Evolutionary conservation across 805 yeast genomes (phyloP), one percentile per base, ranked within the genome.

Genomic region (Blastobotrys robertii): DNA sequence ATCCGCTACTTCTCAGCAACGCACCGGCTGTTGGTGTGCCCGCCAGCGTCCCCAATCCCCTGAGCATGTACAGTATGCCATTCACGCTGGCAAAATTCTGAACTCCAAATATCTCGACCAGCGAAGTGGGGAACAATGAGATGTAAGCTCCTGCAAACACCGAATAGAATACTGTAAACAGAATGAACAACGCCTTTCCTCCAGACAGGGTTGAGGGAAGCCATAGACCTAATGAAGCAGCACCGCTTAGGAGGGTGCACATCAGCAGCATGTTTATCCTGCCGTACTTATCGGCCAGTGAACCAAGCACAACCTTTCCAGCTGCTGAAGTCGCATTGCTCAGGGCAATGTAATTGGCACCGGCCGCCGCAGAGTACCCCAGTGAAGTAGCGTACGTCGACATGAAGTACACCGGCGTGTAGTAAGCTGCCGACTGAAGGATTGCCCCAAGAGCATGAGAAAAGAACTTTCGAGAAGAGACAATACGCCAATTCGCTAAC

Each of bases 271-370:
- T 66, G 53, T 77, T 79, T 55, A 72, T 73, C 25, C 70, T 64
- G 2, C 86, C 86, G 29, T 67, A 45, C 19, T 56, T 51, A 52
- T 77, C 83, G 2, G 82, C 77, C 5, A 68, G 47, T 35, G 63
- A 56, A 3, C 80, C 81, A 1, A 81, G 77, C 4, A 74, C 46
- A 14, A 66, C 60, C 41, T 84, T 62, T 3, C 48, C 44, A 4
- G 42, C 25, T n/a, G 54, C 52, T 47, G 47, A 49, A 12, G 47
- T 50, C 3, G 46, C 51, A 33, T 50, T 50, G 29, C 47, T 49
- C 10, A 50, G 14, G n/a, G 48, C 52, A 41, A 50, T 50, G 30
- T 47, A 49, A 9, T 33, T 32, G 5, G 54, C 54, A 9, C 54
- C 54, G 10, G 41, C 44, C 9, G 47, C 40, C n/a, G 34, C 43